Evolutionary conservation across 768 basidiomycete species (phyloP), one percentile per base, ranked within the genome.

Genomic region (Podaxis sp.): DNA sequence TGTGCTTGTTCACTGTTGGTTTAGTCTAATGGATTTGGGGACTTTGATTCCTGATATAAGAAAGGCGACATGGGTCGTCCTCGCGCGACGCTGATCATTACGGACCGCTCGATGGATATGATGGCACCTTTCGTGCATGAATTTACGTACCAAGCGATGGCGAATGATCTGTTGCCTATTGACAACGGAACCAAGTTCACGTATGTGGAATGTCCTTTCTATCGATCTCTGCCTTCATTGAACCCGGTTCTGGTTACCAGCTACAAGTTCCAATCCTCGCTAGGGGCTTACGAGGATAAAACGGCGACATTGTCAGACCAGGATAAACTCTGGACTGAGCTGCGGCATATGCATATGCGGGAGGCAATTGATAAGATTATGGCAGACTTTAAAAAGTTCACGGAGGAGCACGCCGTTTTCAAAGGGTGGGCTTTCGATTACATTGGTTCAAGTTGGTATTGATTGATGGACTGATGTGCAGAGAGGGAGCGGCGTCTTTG

Each of bases 141-240:
- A 71, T 99, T 99, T 72, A 99, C 96, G 22, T 99, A 99, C 74
- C 97, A 99, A 75, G 96, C 97, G 0, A 99, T 99, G 97, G 91
- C 90, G 54, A 95, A 95, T 68, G 97, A 99, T 74, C 75, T 99
- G 20, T 81, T 99, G 4, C 89, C 89, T 17, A 92, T 99, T 56
- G 85, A 94, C 60, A 87, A 93, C 64, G 96, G 96, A 26, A 82
- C 81, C 8, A 89, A 84, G 75, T 99, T 98, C 75, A 87, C 85
- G 95, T 96, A 67, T 60, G 93, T 80, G 17, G 4, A 26, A 12
- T 62, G 24, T 54, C 71, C 64, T 55, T 55, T 30, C 17, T 64
- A 13, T 44, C 38, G n/a, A 64, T 46, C 50, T 37, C 13, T 48
- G 15, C 37, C 3, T 54, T 57, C 30, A 38, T 26, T 63, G 52